Conservation (phyloP, 176 grass and related monocot genomes). For the Guadua angustifolia region DNA sequence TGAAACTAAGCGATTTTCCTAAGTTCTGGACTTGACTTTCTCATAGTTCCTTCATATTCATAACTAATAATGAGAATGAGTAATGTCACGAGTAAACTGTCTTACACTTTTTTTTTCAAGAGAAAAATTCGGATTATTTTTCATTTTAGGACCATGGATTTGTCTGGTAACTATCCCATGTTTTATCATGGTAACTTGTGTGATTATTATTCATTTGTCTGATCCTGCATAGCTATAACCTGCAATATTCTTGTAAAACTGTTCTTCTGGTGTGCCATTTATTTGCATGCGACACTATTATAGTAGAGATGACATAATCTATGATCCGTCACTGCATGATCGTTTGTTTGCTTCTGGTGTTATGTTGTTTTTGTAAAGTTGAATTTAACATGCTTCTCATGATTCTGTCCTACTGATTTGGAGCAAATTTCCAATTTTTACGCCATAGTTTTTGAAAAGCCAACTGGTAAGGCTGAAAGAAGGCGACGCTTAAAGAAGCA, state of each 20-base stretch:
- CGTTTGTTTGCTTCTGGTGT: not conserved
- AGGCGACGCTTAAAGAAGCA: slow-evolving; percentile 56
- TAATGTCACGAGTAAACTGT: slow-evolving; percentile 14
- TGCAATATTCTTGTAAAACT: not conserved
- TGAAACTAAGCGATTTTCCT: not conserved
- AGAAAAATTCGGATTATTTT: not conserved
- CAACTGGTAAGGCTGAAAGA: slow-evolving; percentile 26
- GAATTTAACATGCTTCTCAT: slow-evolving; percentile 17
- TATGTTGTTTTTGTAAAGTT: not conserved
- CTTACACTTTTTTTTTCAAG: not conserved
- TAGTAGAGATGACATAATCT: not conserved
- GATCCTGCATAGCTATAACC: slow-evolving; percentile 2
- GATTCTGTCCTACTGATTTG: not conserved
- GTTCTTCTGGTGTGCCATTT: not conserved
- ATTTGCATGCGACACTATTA: slow-evolving; percentile 16
- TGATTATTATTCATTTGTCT: slow-evolving; percentile 17
- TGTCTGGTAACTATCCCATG: not conserved
- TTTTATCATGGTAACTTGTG: not conserved
- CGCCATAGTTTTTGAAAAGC: slow-evolving; percentile 36
- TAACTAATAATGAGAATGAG: not conserved
- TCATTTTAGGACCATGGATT: not conserved
- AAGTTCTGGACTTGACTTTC: not conserved
- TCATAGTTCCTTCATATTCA: not conserved
- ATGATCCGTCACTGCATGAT: not conserved
- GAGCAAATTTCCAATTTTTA: slow-evolving; percentile 28